Conservation (phyloP, 345 rosid species). For the Dimocarpus longan region DNA sequence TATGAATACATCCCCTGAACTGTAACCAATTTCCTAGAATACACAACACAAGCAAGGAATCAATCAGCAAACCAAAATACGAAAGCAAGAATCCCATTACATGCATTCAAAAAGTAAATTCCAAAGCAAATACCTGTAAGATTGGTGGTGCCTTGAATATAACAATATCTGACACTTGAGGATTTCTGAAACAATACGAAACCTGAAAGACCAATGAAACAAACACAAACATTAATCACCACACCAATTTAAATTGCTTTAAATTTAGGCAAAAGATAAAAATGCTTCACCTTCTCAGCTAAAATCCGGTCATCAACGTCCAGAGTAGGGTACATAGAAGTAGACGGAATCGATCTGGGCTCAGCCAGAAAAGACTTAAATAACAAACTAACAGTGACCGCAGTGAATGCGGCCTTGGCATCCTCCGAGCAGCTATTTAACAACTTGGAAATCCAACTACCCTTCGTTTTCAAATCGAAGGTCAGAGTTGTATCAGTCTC, state of each 20-base stretch:
- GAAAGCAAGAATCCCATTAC: background rate
- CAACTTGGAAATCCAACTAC: conserved; percentile 66
- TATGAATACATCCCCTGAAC: conserved; percentile 68
- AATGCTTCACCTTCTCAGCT: conserved; percentile 74
- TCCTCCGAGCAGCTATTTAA: conserved; percentile 68
- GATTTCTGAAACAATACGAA: conserved; percentile 77
- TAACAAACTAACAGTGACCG: conserved; percentile 70
- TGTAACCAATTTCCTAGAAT: conserved; percentile 72
- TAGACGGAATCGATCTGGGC: conserved; percentile 81
- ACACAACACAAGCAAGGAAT: conserved; percentile 23
- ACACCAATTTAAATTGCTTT: background rate
- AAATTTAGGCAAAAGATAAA: background rate
- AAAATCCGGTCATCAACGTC: conserved; percentile 85
- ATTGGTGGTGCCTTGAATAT: conserved; percentile 87
- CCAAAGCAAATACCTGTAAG: conserved; percentile 48
- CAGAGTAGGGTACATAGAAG: conserved; percentile 87
- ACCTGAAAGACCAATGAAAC: conserved; percentile 47
- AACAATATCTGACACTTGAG: conserved; percentile 83
- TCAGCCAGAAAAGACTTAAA: conserved; percentile 81
- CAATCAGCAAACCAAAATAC: background rate
- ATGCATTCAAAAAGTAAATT: background rate
- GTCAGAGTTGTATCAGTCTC: conserved; percentile 20
- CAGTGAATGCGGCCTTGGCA: conserved; percentile 84
- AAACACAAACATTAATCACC: background rate
- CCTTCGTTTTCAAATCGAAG: conserved; percentile 38